Percentiles rank a stretch among this genome's conserved stretches.
Conservation (phyloP, 1,139 yeast genomes). For the Kodamaea sp. region DNA sequence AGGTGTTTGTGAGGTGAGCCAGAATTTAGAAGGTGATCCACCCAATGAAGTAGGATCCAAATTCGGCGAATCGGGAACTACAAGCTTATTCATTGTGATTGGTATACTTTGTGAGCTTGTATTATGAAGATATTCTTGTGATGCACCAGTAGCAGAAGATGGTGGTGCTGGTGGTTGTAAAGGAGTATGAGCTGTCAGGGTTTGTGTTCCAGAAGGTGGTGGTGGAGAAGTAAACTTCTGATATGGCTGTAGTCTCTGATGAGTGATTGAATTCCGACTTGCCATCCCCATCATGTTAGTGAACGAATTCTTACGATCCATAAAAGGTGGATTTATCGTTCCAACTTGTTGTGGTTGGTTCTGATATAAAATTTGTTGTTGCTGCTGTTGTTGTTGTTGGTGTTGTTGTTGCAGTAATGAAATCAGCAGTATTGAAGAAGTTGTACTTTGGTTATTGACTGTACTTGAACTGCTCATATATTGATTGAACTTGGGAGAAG, state of each 20-base stretch:
- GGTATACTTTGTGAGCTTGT: slow-evolving; percentile 27
- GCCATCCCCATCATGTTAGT: slow-evolving; percentile 18
- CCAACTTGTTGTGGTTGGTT: slow-evolving; percentile 7
- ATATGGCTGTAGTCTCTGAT: slow-evolving; percentile 37
- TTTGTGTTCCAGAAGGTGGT: slow-evolving; percentile 10
- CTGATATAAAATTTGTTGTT: slow-evolving; percentile 2
- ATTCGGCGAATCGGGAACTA: slow-evolving; percentile 50
- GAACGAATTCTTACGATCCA: slow-evolving; percentile 23
- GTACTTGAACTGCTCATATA: not conserved
- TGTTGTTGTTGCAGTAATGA: slow-evolving; percentile 1
- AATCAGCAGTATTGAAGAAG: not conserved
- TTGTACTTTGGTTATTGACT: not conserved
- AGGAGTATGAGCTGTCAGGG: too few species aligned
- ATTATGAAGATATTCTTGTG: not conserved
- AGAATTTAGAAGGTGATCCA: slow-evolving; percentile 54
- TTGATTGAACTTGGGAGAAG: slow-evolving; percentile 5
- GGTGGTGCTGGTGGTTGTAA: too few species aligned
- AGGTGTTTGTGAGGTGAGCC: slow-evolving; percentile 52
- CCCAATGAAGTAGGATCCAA: slow-evolving; percentile 51
- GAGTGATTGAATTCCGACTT: slow-evolving; percentile 32
- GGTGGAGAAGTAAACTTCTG: slow-evolving; percentile 33
- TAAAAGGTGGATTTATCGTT: slow-evolving; percentile 8
- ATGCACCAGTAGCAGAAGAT: slow-evolving; percentile 3
- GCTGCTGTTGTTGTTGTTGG: slow-evolving; percentile 8
- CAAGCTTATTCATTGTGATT: slow-evolving; percentile 14